A percentile compares a stretch with the other conserved stretches of the same genome.
Evolutionary conservation across 2,329 filamentous ascomycete genomes (phyloP).

Genomic region (Ophiostoma montium): DNA sequence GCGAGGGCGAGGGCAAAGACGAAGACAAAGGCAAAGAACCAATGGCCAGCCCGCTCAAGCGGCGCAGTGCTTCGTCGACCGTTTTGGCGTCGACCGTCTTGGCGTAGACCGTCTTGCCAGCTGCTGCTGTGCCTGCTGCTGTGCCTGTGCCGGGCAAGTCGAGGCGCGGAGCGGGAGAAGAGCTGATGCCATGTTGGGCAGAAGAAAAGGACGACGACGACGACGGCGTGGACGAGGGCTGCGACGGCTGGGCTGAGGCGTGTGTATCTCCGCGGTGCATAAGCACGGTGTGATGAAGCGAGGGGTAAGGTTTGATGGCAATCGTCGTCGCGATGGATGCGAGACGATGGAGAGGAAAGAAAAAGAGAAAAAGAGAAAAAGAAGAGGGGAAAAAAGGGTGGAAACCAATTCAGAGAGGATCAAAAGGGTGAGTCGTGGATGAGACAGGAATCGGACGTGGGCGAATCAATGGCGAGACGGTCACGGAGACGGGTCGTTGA

Average conservation of each 20-base stretch:
- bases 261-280: constrained; percentile 47
- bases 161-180: constrained; percentile 21
- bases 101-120: constrained; percentile 15
- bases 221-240: constrained; percentile 18
- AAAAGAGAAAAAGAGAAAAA: neutral
- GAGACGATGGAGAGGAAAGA: neutral
- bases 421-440: neutral
- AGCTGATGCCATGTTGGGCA: constrained; percentile 44
- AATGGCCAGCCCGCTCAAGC: constrained; percentile 33
- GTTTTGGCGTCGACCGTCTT: constrained; percentile 25
- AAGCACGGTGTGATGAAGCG: constrained; percentile 29
- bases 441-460: neutral
- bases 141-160: neutral
- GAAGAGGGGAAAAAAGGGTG: neutral
- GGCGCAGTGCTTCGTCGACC: constrained; percentile 36
- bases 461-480: neutral
- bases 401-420: no score
- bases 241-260: constrained; percentile 19
- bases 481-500: neutral
- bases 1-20: no score
- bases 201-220: constrained; percentile 18
- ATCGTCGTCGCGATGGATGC: constrained; percentile 7
- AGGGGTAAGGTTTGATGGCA: neutral
- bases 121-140: no score
- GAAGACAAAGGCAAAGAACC: no score